Percentiles rank a stretch among this genome's conserved stretches.
Conservation (phyloP, 345 rosid genomes). For the Lepidium sativum region DNA sequence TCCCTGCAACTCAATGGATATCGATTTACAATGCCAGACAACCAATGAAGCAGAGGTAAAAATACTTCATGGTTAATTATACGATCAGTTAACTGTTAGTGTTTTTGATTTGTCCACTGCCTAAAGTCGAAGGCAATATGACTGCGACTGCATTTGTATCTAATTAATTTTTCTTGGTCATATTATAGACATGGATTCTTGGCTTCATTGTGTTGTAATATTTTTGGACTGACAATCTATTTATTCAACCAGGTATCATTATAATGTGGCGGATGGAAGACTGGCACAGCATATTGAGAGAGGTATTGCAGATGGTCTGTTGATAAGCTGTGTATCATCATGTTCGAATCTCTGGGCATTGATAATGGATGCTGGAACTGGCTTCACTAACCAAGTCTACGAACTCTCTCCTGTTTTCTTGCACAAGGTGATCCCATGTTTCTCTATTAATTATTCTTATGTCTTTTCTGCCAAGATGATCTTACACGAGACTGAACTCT, state of each 20-base stretch:
- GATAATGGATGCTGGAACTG: conserved; percentile 96
- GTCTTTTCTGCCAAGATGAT: background rate
- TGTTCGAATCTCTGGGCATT: conserved; percentile 94
- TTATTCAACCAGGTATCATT: conserved; percentile 67
- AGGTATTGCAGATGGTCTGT: conserved; percentile 91
- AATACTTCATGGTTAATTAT: too few relatives aligned
- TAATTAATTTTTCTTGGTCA: background rate
- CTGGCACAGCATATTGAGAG: conserved; percentile 87
- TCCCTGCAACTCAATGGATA: conserved; percentile 97
- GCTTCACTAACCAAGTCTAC: conserved; percentile 79
- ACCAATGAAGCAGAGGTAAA: conserved; percentile 97
- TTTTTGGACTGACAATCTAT: conserved; percentile 3
- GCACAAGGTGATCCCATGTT: conserved; percentile 49
- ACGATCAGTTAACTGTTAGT: too few relatives aligned
- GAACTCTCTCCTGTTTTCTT: conserved; percentile 75
- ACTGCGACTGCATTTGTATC: background rate
- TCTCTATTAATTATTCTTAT: background rate
- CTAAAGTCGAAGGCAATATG: background rate
- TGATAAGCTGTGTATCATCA: conserved; percentile 86
- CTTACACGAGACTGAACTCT: conserved; percentile 1
- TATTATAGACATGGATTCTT: background rate
- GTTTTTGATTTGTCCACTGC: background rate
- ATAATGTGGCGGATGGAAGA: conserved; percentile 90
- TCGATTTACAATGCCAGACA: conserved; percentile 85
- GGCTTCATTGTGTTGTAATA: background rate